Conservation (phyloP, 441 rosid genomes). For the Geranium incanum region DNA sequence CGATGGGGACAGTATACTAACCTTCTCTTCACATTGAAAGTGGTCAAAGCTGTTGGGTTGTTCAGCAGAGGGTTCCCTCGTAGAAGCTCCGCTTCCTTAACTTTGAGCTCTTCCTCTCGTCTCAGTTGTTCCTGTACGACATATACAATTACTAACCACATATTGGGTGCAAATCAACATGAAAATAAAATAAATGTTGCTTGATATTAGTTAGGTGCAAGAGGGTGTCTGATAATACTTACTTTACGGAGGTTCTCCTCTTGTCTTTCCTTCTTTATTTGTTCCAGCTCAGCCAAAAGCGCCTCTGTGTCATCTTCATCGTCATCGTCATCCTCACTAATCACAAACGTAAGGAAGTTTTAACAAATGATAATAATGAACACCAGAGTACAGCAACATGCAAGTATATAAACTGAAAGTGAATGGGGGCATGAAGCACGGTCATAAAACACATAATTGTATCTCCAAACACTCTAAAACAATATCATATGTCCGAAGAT, state of each 20-base stretch:
- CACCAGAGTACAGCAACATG: too few relatives aligned
- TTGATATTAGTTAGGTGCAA: neutral
- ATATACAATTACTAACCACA: neutral
- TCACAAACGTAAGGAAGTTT: constrained; percentile 9
- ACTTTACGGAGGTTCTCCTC: constrained; percentile 90
- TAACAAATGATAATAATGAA: neutral
- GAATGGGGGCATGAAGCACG: neutral
- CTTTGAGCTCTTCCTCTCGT: constrained; percentile 79
- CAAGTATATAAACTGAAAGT: too few relatives aligned
- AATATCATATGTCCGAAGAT: neutral
- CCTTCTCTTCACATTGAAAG: constrained; percentile 65
- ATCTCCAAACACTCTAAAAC: neutral
- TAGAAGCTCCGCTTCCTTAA: constrained; percentile 86
- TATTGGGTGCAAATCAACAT: too few relatives aligned
- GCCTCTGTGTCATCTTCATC: constrained; percentile 92
- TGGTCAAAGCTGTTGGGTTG: constrained; percentile 58
- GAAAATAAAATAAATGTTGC: neutral
- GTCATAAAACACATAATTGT: neutral
- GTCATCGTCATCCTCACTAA: constrained; percentile 49
- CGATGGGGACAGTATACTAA: constrained; percentile 17
- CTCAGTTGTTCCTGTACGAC: constrained; percentile 54
- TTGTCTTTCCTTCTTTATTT: constrained; percentile 89
- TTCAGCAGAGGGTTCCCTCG: constrained; percentile 86
- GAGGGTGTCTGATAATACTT: constrained; percentile 15
- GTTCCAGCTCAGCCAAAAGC: constrained; percentile 87